Conservation (phyloP, 2,329 filamentous ascomycete genomes). For the Penicillium concentricum region DNA sequence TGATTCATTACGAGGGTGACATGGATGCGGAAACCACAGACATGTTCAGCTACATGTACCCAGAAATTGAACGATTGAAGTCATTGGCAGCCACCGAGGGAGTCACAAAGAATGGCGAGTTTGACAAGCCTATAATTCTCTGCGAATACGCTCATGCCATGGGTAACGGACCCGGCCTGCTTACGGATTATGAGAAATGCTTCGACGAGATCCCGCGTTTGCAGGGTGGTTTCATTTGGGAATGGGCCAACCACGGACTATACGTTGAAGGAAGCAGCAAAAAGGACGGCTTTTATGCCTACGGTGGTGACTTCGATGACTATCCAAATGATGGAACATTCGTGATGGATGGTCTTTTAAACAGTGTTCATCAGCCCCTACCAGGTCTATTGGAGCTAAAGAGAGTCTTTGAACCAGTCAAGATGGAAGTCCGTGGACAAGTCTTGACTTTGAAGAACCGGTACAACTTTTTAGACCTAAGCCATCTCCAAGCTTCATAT, state of each 20-base stretch:
- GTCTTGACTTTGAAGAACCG: slow-evolving; percentile 37
- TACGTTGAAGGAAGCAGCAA: slow-evolving; percentile 33
- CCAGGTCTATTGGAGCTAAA: slow-evolving; percentile 57
- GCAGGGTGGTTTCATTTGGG: slow-evolving; percentile 68
- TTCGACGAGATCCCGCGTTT: slow-evolving; percentile 62
- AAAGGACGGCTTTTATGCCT: slow-evolving; percentile 53
- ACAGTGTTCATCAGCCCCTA: slow-evolving; percentile 54
- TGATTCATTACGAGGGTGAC: slow-evolving; percentile 68
- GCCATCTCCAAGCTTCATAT: slow-evolving; percentile 36
- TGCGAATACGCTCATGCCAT: slow-evolving; percentile 63
- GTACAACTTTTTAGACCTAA: slow-evolving; percentile 50
- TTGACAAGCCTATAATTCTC: slow-evolving; percentile 42
- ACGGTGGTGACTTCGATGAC: slow-evolving; percentile 62
- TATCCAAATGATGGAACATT: slow-evolving; percentile 60
- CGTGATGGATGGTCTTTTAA: slow-evolving; percentile 58
- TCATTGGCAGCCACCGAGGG: slow-evolving; percentile 43
- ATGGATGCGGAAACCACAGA: slow-evolving; percentile 59
- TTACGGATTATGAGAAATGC: slow-evolving; percentile 66
- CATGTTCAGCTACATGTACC: slow-evolving; percentile 69
- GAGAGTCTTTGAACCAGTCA: slow-evolving; percentile 57
- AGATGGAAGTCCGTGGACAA: neutral
- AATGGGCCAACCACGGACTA: slow-evolving; percentile 64
- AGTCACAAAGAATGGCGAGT: slow-evolving; percentile 41
- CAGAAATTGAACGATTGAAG: slow-evolving; percentile 53
- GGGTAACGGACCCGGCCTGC: slow-evolving; percentile 70